Evolutionary conservation across 805 yeast genomes (phyloP), one percentile per base, ranked within the genome.

Genomic region (Wickerhamomyces silvicola): DNA sequence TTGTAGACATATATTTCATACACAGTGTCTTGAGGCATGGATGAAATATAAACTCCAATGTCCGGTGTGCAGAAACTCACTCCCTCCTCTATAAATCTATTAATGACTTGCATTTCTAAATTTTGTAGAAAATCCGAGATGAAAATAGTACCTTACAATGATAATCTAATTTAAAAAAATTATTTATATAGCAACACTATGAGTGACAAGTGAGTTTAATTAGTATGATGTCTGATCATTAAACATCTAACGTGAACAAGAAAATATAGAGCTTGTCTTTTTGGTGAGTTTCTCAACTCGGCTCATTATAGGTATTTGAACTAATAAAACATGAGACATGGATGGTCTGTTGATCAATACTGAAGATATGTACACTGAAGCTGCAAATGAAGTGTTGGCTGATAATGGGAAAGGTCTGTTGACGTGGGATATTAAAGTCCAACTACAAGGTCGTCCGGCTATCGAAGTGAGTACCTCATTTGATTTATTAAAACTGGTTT

Each of bases 331-430:
- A n/a, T n/a, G n/a, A 48, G 95, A 85, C 66, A 84, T 92, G 97
- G 99, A 92, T 55, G 99, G 99, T 2, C 72, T 94, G 16, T 66
- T 92, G 41, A 72, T 92, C 52, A 85, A 88, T 61, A 83, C 97
- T 4, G 99, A 92, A 58, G 94, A 84, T 43, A 67, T 88, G 34
- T 92, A 92, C 57, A 90, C 98, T 1, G 75, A 75, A 35, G 82
- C 84, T 3, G 64, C 84, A 20, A 72, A 81, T 30, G 79, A 75
- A 33, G 57, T 84, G 3, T 65, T 92, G 17, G 72, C 75, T 10
- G 62, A 66, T 33, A 81, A 74, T 50, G 84, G 81, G 8, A 82
- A 79, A 50, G 94, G 94, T 0, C 80, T 83, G 2, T 68, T 82
- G 42, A 80, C 92, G 0, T 90, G 97, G 97, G 94, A 84, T 42